Percentiles rank a stretch among this genome's conserved stretches.
These are phyloP conservation scores for Chlorophyllum brunneum DNA, from an alignment of 768 basidiomycete species.

Conservation along the genomic window DNA sequence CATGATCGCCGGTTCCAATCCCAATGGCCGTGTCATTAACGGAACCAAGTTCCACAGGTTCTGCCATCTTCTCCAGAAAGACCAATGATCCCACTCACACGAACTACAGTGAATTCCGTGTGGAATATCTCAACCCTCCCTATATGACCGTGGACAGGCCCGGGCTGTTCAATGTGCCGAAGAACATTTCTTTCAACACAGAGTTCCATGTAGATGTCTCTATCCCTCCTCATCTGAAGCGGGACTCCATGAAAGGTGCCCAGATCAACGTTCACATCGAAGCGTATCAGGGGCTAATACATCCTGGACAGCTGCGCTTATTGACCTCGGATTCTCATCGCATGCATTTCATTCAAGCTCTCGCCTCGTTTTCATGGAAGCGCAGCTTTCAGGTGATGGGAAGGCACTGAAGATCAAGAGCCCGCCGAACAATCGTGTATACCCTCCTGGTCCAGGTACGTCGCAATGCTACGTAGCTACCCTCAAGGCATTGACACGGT, in stretches of 20 bases:
- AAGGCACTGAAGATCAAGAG: slow-evolving; percentile 30
- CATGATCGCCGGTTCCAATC: slow-evolving; percentile 41
- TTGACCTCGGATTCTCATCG: slow-evolving; percentile 39
- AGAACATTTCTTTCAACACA: slow-evolving; percentile 32
- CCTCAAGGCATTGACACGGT: not conserved
- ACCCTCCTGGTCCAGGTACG: slow-evolving; percentile 37
- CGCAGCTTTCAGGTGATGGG: slow-evolving; percentile 27
- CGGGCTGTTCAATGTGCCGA: slow-evolving; percentile 29
- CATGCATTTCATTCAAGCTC: slow-evolving; percentile 39
- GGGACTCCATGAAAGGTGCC: slow-evolving; percentile 29
- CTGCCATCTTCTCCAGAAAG: not conserved
- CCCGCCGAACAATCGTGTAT: slow-evolving; percentile 33
- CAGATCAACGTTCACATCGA: not conserved
- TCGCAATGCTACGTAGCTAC: not conserved
- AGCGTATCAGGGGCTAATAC: not conserved
- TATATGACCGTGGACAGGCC: slow-evolving; percentile 36
- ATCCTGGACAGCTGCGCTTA: slow-evolving; percentile 27
- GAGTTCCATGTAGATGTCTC: slow-evolving; percentile 29
- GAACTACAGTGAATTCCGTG: slow-evolving; percentile 32
- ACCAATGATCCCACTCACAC: not conserved
- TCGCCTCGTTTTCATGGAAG: slow-evolving; percentile 32
- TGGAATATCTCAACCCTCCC: slow-evolving; percentile 39
- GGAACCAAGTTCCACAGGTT: slow-evolving; percentile 25
- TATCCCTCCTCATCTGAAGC: slow-evolving; percentile 26
- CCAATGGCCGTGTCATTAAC: slow-evolving; percentile 30